Percentiles rank a stretch among this genome's conserved stretches.
phyloP scores from a whole-genome alignment of 176 grass and related monocot species.

The Guadua angustifolia region DNA sequence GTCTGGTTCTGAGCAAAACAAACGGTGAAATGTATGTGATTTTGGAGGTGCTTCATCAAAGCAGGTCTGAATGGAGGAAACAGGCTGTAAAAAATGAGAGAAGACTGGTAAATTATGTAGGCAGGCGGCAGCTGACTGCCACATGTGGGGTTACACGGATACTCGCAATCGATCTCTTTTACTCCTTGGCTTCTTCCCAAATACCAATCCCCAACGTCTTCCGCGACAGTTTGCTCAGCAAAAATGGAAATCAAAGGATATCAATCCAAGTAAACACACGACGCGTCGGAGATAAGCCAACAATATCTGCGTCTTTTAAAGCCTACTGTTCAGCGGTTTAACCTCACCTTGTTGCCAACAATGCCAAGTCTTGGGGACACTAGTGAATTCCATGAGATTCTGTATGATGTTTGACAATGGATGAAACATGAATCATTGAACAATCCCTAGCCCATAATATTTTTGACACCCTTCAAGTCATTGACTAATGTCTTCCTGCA shows the following conservation, averaged over 20 bases:
- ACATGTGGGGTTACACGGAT: too few species aligned
- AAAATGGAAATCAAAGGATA: background rate
- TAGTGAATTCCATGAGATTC: constrained; percentile 48
- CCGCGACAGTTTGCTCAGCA: too few species aligned
- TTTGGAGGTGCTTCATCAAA: too few species aligned
- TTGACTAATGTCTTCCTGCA: constrained; percentile 48
- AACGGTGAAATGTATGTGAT: background rate
- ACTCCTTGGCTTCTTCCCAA: too few species aligned
- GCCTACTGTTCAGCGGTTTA: background rate
- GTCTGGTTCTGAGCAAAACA: too few species aligned
- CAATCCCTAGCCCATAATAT: constrained; percentile 40
- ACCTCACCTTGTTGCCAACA: constrained; percentile 48
- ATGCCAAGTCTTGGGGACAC: constrained; percentile 41
- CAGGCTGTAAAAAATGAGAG: too few species aligned
- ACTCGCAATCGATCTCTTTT: too few species aligned
- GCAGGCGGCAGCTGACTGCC: too few species aligned
- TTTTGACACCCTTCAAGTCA: constrained; percentile 38
- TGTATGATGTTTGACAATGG: constrained; percentile 61
- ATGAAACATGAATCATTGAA: constrained; percentile 74
- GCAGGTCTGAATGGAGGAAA: too few species aligned
- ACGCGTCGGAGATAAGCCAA: background rate
- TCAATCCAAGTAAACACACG: background rate
- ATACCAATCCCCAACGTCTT: too few species aligned
- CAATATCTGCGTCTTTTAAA: background rate
- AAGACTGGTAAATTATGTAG: too few species aligned